phyloP scores from a whole-genome alignment of 2,329 filamentous ascomycete genomes.

The Stemphylium beticola region DNA sequence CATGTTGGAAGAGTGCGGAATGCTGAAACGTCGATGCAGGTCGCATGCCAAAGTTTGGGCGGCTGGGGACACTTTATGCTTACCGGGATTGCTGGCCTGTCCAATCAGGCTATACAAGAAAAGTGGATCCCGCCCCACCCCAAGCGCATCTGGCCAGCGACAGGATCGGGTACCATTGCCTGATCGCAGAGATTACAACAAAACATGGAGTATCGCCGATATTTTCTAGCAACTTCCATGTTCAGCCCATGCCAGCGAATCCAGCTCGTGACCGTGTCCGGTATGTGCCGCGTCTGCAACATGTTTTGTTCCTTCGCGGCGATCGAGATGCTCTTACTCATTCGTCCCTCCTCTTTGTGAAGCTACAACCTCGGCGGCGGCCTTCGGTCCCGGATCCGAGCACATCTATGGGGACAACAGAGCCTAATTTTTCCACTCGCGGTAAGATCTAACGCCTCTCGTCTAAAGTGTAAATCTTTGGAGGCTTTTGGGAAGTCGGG shows the following conservation, averaged over 20 bases:
- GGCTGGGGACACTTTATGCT: background rate
- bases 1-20: conserved; percentile 7
- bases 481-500: too few relatives aligned
- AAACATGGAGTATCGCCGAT: background rate
- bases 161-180: background rate
- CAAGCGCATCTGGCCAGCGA: background rate
- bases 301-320: too few relatives aligned
- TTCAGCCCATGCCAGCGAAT: background rate
- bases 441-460: background rate
- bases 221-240: conserved; percentile 6
- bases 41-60: conserved; percentile 1
- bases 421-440: background rate
- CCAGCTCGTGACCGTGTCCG: background rate
- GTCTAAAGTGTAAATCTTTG: background rate
- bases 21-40: background rate
- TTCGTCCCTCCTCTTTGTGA: too few relatives aligned
- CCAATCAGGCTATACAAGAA: background rate
- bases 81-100: background rate
- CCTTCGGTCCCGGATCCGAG: background rate
- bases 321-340: too few relatives aligned
- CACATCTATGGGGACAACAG: background rate
- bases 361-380: background rate
- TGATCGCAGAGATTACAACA: background rate
- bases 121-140: background rate
- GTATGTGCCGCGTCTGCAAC: background rate